Evolutionary conservation across 129 eudicot genomes (phyloP), one percentile per base, ranked within the genome.

Genomic region (Solidago caesia): DNA sequence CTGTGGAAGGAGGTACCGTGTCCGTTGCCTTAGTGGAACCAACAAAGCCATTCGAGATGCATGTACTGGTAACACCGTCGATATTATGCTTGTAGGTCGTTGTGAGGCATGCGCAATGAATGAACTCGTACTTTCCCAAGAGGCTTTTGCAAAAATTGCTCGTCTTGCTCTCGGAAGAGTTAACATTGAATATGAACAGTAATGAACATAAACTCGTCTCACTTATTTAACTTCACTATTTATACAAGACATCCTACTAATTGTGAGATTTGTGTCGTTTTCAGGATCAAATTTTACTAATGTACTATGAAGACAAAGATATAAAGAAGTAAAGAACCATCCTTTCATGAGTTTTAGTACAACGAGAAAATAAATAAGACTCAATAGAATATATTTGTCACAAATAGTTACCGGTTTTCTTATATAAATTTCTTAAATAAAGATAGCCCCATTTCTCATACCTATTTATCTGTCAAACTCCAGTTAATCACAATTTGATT

Each of bases 21-120:
- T 87, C 8, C 82, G 52, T 7, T 87, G 91, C 79, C 53, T 80
- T 0, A 79, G 91, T 4, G 82, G 79, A 53, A 75, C 73, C 7
- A 80, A 83, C 76, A 79, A 79, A 72, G 82, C 82, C 68, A 79
- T 79, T 8, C 78, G 68, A 8, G 14, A 79, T 13, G 82, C 82
- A 44, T 79, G 82, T 56, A 79, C 78, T 0, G 82, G 78, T 44
- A 79, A 64, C 2, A 72, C 53, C 2, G 82, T 72, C 27, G 78
- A 79, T 72, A 61, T 79, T 47, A 44, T 14, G 43, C 45, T 79
- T 65, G 42, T 79, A 43, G 82, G 39, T 67, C 67, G 62, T 72
- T 79, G 82, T 11, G 71, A 27, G 66, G 13, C 14, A 9, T 79
- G 82, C 12, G 68, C 68, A 2, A 5, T 14, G 7, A 64, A 79